These are phyloP conservation scores for Knoxia roxburghii DNA, from an alignment of 257 asterid genomes.

Conservation along the genomic window DNA sequence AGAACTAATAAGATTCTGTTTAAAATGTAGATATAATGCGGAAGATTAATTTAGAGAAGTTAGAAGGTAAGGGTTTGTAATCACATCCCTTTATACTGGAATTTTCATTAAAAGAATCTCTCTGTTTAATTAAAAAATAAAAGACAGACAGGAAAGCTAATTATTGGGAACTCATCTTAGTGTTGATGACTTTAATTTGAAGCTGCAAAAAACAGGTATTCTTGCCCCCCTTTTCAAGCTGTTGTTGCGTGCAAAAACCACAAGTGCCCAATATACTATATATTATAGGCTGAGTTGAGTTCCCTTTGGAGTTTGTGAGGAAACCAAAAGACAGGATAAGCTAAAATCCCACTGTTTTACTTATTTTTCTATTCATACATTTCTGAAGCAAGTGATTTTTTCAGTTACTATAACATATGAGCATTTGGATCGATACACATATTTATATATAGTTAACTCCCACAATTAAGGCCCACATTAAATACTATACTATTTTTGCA, in stretches of 20 bases:
- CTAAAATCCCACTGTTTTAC: constrained; percentile 9
- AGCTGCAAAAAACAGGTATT: constrained; percentile 13
- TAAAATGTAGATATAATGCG: too few relatives aligned
- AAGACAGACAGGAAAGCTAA: constrained; percentile 5
- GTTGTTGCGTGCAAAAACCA: constrained; percentile 6
- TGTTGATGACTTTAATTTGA: constrained; percentile 2
- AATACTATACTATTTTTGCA: constrained; percentile 7
- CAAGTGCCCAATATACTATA: neutral
- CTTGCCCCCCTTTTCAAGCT: constrained; percentile 11
- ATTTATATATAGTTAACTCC: constrained; percentile 5
- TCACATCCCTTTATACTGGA: too few relatives aligned
- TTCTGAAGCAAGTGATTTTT: constrained; percentile 5
- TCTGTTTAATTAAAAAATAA: too few relatives aligned
- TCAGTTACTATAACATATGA: constrained; percentile 8
- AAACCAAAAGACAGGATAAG: constrained; percentile 30
- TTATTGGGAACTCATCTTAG: neutral
- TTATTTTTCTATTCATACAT: constrained; percentile 18
- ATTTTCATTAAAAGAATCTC: too few relatives aligned
- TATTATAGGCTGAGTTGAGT: constrained; percentile 13
- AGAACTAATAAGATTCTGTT: too few relatives aligned
- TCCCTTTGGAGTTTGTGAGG: constrained; percentile 22
- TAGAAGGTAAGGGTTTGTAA: too few relatives aligned
- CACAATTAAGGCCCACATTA: constrained; percentile 22
- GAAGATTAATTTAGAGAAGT: too few relatives aligned
- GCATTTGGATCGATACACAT: constrained; percentile 7